Conservation (phyloP, 805 yeast species). For the Kodamaea leandrae region DNA sequence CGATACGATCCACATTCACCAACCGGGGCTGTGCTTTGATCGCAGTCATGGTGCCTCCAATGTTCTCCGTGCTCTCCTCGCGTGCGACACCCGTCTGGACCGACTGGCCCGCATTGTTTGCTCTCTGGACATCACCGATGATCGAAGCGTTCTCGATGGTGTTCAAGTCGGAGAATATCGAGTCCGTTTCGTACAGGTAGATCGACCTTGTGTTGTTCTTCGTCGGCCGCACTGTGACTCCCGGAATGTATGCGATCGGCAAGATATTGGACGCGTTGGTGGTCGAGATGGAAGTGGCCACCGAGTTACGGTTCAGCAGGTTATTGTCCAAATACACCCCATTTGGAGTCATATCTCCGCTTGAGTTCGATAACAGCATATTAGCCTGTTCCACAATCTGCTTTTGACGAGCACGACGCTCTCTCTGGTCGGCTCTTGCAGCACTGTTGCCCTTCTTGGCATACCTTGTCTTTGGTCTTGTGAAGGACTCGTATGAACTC, state of each 20-base stretch:
- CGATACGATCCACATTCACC: slow-evolving; percentile 53
- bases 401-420: slow-evolving; percentile 16
- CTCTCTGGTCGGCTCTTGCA: slow-evolving; percentile 5
- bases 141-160: slow-evolving; percentile 48
- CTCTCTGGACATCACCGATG: slow-evolving; percentile 36
- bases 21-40: slow-evolving; percentile 72
- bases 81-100: background rate
- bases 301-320: slow-evolving; percentile 29
- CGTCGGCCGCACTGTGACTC: slow-evolving; percentile 68
- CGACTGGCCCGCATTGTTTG: slow-evolving; percentile 17
- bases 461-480: slow-evolving; percentile 34
- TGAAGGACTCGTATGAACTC: slow-evolving; percentile 44
- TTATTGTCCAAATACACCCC: slow-evolving; percentile 20
- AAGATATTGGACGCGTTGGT: slow-evolving; percentile 84
- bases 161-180: slow-evolving; percentile 42
- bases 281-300: slow-evolving; percentile 61
- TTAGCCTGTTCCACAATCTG: slow-evolving; percentile 16
- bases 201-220: slow-evolving; percentile 44
- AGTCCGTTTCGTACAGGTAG: slow-evolving; percentile 42
- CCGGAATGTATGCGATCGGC: slow-evolving; percentile 93
- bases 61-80: slow-evolving; percentile 3
- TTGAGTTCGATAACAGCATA: slow-evolving; percentile 10
- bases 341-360: slow-evolving; percentile 4
- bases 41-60: slow-evolving; percentile 58
- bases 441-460: slow-evolving; percentile 6